These are phyloP conservation scores for Guillardia theta DNA, from an alignment of 78 protist genomes.

Conservation along the genomic window DNA sequence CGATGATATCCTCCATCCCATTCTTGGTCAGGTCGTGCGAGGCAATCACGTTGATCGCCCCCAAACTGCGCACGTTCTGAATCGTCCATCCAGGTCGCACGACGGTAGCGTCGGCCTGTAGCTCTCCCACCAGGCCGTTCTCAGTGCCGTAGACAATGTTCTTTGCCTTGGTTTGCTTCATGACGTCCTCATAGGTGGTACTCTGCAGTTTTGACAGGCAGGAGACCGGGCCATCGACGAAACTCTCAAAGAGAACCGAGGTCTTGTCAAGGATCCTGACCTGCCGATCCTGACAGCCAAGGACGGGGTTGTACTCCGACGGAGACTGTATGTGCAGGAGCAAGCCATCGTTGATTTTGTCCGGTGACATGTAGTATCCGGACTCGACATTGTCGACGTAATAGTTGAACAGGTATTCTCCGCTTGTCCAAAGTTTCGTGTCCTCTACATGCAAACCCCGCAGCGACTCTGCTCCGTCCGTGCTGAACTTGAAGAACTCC, in stretches of 20 bases:
- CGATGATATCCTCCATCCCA: neutral
- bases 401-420: constrained; percentile 10
- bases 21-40: constrained; percentile 11
- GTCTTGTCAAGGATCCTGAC: neutral
- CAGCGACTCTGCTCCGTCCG: constrained; percentile 21
- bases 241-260: neutral
- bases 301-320: neutral
- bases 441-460: constrained; percentile 6
- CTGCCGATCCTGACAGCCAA: constrained; percentile 5
- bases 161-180: neutral
- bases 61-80: neutral
- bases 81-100: neutral
- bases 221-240: neutral
- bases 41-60: neutral
- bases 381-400: neutral
- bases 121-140: neutral
- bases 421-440: constrained; percentile 2
- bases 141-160: constrained; percentile 5
- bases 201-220: neutral
- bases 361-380: neutral
- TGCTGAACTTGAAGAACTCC: neutral
- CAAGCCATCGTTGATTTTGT: constrained; percentile 23
- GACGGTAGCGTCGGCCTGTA: neutral
- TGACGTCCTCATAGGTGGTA: neutral
- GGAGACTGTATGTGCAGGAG: neutral